These are phyloP conservation scores for Solidago caesia DNA, from an alignment of 129 eudicot genomes.

Conservation along the genomic window DNA sequence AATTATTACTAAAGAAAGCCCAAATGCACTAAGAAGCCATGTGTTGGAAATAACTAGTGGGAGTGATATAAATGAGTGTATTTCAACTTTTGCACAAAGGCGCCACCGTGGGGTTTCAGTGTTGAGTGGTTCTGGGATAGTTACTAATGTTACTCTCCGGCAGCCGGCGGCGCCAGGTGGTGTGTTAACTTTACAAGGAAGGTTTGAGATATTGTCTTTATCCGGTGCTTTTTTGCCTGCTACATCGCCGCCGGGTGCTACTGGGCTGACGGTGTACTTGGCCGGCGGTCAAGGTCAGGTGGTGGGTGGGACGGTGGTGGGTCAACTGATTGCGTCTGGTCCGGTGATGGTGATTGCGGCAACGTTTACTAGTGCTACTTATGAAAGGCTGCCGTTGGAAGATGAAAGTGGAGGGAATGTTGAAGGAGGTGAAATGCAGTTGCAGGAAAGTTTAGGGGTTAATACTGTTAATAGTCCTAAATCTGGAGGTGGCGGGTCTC, in stretches of 20 bases:
- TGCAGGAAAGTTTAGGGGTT: constrained; percentile 30
- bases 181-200: constrained; percentile 50
- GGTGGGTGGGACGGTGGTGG: constrained; percentile 71
- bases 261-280: constrained; percentile 69
- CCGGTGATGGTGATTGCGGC: constrained; percentile 83
- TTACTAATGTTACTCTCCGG: constrained; percentile 58
- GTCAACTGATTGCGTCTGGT: constrained; percentile 61
- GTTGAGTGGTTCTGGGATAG: constrained; percentile 62
- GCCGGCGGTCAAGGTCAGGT: constrained; percentile 88
- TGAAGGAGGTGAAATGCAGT: constrained; percentile 43
- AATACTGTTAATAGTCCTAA: constrained; percentile 38
- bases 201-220: constrained; percentile 65
- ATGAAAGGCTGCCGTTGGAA: constrained; percentile 65
- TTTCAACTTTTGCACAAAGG: constrained; percentile 58
- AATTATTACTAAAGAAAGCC: constrained; percentile 69
- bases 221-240: constrained; percentile 72
- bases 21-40: constrained; percentile 71
- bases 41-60: constrained; percentile 64
- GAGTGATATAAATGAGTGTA: constrained; percentile 55
- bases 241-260: constrained; percentile 67
- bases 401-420: constrained; percentile 41
- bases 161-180: constrained; percentile 72
- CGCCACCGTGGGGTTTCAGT: constrained; percentile 77
- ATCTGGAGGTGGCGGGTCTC: constrained; percentile 40
- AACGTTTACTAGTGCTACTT: constrained; percentile 58